Evolutionary conservation across 169 alveolate species (phyloP), one percentile per base, ranked within the genome.

Genomic region (Eimeria praecox): DNA sequence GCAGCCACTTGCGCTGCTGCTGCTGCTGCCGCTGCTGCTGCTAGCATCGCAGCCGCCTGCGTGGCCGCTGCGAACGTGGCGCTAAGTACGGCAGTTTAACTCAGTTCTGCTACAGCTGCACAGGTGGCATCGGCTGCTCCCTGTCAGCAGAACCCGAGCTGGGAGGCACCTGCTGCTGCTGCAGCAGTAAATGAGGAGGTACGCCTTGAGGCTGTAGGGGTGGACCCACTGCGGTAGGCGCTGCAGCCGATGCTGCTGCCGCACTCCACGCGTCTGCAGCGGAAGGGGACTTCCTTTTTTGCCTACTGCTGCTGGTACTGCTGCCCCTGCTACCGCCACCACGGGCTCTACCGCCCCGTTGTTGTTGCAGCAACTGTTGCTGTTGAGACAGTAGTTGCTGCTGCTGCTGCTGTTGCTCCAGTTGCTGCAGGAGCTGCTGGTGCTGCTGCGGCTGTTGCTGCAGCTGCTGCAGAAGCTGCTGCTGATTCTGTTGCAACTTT

Each of bases 241-340:
- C 49, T n/a, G 71, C 90, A 80, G 71, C 90, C 33, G 90, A 44
- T 24, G 90, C 49, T 80, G 90, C 90, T 27, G 64, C 90, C 1
- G 90, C 71, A 49, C 90, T 52, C 90, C 90, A 80, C 30, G 69
- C 90, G 69, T 80, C 90, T 80, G 90, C 66, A 30, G 90, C 90
- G 59, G 78, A 69, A 33, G 90, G 90, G 59, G 90, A 80, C 46
- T 30, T 80, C 24, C 90, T 22, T 14, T 80, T 80, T 71, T 40
- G 90, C 71, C 90, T 80, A 52, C 66, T 80, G 71, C 90, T 80
- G 90, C 90, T 80, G 66, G 71, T 80, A 46, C 90, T 80, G 90
- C 90, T 80, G 71, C 90, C 90, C 38, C 90, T 80, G 90, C 90
- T 80, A 30, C 71, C 90, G 10, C 90, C 90, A 3, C 90, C 90